phyloP scores from a whole-genome alignment of 75 land plant species.

The Selaginella moellendorffii region DNA sequence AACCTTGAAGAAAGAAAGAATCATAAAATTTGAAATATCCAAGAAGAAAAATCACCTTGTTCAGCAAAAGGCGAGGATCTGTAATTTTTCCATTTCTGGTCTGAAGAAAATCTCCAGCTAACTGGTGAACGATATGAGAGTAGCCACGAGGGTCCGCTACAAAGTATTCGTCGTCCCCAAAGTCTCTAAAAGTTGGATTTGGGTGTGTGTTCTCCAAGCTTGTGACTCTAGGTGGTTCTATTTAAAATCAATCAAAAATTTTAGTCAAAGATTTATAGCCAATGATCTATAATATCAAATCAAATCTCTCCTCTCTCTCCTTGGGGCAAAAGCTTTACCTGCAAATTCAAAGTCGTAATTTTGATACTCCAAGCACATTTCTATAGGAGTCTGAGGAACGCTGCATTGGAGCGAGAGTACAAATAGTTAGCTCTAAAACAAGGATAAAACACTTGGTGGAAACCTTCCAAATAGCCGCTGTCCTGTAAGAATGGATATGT shows the following conservation, averaged over 20 bases:
- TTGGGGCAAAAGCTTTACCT: conserved; percentile 10
- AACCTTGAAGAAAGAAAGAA: too few relatives aligned
- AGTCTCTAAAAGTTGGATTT: conserved; percentile 44
- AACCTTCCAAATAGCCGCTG: conserved; percentile 23
- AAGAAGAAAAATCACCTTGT: too few relatives aligned
- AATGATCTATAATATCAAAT: background rate
- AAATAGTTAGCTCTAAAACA: background rate
- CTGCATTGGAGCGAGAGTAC: conserved; percentile 12
- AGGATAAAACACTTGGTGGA: background rate
- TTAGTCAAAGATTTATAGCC: background rate
- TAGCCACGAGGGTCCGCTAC: conserved; percentile 68
- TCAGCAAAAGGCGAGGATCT: conserved; percentile 45
- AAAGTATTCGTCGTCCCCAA: conserved; percentile 40
- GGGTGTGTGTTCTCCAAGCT: conserved; percentile 60
- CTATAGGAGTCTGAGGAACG: conserved; percentile 39
- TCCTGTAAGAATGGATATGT: conserved; percentile 15
- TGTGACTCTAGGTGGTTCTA: conserved; percentile 56
- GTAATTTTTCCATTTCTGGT: conserved; percentile 26
- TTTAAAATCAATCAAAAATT: background rate
- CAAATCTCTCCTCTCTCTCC: background rate
- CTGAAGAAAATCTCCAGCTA: conserved; percentile 39
- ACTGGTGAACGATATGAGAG: conserved; percentile 33
- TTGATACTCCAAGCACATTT: conserved; percentile 62
- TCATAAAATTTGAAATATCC: too few relatives aligned
- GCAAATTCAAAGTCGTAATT: conserved; percentile 79